phyloP scores from a whole-genome alignment of 2,329 filamentous ascomycete species.

The Fusarium sp. region DNA sequence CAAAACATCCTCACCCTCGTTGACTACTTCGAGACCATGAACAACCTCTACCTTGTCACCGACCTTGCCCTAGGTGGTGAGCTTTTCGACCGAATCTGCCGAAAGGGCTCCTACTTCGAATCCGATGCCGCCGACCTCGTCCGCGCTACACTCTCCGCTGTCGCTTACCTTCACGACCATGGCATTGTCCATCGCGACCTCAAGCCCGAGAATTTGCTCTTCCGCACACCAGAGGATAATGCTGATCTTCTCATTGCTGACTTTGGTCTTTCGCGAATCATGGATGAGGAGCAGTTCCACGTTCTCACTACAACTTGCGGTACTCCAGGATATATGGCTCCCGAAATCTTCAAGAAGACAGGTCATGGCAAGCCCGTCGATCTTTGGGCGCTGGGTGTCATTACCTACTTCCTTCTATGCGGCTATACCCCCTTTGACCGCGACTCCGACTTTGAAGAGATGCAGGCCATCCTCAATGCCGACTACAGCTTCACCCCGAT shows the following conservation, averaged over 20 bases:
- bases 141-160: constrained; percentile 93
- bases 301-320: constrained; percentile 97
- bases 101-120: constrained; percentile 98
- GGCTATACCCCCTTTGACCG: constrained; percentile 98
- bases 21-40: constrained; percentile 99
- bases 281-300: constrained; percentile 99
- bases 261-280: constrained; percentile 94
- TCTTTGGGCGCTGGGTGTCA: constrained; percentile 97
- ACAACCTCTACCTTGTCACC: constrained; percentile 98
- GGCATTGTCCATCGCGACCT: constrained; percentile 98
- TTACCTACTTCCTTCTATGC: constrained; percentile 97
- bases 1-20: constrained; percentile 97
- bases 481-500: constrained; percentile 95
- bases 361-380: constrained; percentile 98
- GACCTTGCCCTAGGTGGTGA: constrained; percentile 96
- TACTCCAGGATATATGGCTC: constrained; percentile 98
- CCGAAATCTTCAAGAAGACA: constrained; percentile 98
- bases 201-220: constrained; percentile 96
- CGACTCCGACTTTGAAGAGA: constrained; percentile 97
- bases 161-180: constrained; percentile 97
- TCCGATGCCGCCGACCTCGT: constrained; percentile 96
- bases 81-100: constrained; percentile 97
- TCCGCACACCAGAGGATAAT: constrained; percentile 97
- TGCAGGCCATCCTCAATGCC: constrained; percentile 97
- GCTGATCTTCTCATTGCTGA: constrained; percentile 97